Percentiles rank a stretch among this genome's conserved stretches.
phyloP scores from a whole-genome alignment of 352 stramenopile species.

The Saprolegnia diclina region DNA sequence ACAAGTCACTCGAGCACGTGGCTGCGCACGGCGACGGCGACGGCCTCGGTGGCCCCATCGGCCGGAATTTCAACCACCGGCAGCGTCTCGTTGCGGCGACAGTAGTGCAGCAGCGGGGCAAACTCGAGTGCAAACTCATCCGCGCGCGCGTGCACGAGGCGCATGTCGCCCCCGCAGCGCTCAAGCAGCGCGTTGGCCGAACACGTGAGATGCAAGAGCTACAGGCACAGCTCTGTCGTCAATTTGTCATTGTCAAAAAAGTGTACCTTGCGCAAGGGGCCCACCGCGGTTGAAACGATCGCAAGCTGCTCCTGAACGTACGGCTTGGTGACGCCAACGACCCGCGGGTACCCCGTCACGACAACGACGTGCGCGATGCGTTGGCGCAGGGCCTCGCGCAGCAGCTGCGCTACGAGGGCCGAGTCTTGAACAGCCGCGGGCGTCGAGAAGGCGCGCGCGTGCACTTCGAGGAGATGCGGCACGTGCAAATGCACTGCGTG shows the following conservation, averaged over 20 bases:
- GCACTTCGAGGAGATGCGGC: background rate
- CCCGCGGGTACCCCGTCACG: constrained; percentile 9
- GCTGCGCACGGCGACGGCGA: background rate
- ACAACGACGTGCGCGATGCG: background rate
- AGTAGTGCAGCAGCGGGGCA: background rate
- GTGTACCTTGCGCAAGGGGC: constrained; percentile 3
- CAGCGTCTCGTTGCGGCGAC: background rate
- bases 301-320: constrained; percentile 16
- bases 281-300: background rate
- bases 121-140: constrained; percentile 8
- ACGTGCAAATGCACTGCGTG: constrained; percentile 3
- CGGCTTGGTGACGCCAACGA: constrained; percentile 10
- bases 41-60: background rate
- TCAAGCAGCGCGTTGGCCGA: background rate
- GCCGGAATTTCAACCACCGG: background rate
- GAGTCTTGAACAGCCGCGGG: background rate
- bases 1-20: background rate
- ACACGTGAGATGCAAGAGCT: constrained; percentile 13
- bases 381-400: background rate
- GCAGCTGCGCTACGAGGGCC: background rate
- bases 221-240: background rate
- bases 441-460: background rate
- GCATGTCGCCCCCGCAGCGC: background rate
- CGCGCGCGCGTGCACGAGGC: background rate
- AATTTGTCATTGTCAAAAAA: background rate